Evolutionary conservation across 2,329 filamentous ascomycete genomes (phyloP).

Genomic region (Exophiala calicioides): DNA sequence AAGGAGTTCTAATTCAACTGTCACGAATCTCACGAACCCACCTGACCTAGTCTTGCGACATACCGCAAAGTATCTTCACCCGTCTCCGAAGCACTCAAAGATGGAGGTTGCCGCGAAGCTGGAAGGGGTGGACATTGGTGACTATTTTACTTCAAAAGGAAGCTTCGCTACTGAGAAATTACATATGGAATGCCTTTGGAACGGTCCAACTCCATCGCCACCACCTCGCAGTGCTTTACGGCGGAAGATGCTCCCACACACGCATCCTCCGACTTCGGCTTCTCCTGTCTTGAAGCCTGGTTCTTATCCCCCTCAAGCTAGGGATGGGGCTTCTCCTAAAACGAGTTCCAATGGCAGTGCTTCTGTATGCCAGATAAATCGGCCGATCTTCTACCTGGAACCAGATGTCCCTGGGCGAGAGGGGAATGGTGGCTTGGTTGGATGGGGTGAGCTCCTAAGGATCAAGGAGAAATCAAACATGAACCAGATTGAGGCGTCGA

Average conservation of each 20-base stretch:
- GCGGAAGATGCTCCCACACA: too few species aligned
- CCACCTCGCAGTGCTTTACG: conserved; percentile 4
- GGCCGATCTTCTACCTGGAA: conserved; percentile 41
- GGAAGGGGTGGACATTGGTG: too few species aligned
- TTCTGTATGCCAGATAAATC: background rate
- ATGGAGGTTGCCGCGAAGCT: too few species aligned
- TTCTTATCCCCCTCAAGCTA: background rate
- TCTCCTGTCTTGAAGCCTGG: background rate
- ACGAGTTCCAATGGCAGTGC: background rate
- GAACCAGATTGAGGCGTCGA: background rate
- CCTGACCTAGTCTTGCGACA: conserved; percentile 4
- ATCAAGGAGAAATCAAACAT: conserved; percentile 39
- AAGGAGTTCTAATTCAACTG: background rate
- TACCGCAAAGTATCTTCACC: too few species aligned
- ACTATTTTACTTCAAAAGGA: background rate
- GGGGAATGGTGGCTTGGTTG: conserved; percentile 46
- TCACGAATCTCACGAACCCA: background rate
- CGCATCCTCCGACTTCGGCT: background rate
- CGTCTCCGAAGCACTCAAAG: too few species aligned
- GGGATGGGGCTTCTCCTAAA: background rate
- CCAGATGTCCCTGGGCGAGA: conserved; percentile 47
- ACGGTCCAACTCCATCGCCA: too few species aligned
- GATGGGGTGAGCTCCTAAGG: conserved; percentile 47
- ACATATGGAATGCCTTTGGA: background rate
- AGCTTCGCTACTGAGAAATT: background rate